Evolutionary conservation across 768 basidiomycete genomes (phyloP).

Genomic region (Pleurotus djamor): DNA sequence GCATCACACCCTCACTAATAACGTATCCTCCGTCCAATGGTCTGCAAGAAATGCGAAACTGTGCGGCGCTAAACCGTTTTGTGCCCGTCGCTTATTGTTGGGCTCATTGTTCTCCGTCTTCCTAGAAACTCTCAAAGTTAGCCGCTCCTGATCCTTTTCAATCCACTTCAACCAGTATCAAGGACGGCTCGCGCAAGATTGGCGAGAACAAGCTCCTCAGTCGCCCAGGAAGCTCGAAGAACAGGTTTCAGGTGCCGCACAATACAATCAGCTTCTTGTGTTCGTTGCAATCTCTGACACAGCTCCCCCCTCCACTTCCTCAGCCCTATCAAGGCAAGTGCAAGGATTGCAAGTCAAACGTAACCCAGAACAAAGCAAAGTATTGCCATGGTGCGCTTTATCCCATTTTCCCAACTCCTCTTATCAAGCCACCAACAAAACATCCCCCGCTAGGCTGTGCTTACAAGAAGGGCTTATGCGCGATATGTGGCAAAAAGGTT

Average conservation of each 20-base stretch:
- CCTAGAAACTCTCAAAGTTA: slow-evolving; percentile 87
- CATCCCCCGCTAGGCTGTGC: slow-evolving; percentile 62
- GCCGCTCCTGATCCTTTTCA: slow-evolving; percentile 89
- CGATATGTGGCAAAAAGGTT: slow-evolving; percentile 86
- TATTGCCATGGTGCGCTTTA: slow-evolving; percentile 76
- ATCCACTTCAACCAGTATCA: slow-evolving; percentile 70
- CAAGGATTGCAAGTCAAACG: slow-evolving; percentile 82
- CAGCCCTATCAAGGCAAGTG: slow-evolving; percentile 87
- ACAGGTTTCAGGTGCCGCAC: slow-evolving; percentile 64
- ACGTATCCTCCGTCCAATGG: slow-evolving; percentile 43
- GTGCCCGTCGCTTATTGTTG: slow-evolving; percentile 8
- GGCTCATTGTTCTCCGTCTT: slow-evolving; percentile 13
- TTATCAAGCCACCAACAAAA: slow-evolving; percentile 4
- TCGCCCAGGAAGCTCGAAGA: slow-evolving; percentile 70
- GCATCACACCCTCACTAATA: background rate
- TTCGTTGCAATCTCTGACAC: slow-evolving; percentile 9
- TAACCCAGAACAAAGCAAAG: slow-evolving; percentile 85
- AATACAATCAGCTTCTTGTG: slow-evolving; percentile 13
- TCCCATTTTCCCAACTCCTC: slow-evolving; percentile 5
- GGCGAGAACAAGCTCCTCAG: slow-evolving; percentile 83
- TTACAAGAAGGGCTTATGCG: slow-evolving; percentile 83
- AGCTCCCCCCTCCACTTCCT: slow-evolving; percentile 12
- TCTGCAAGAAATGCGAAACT: slow-evolving; percentile 85
- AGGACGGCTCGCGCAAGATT: slow-evolving; percentile 76
- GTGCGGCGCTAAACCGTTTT: slow-evolving; percentile 32